These are phyloP conservation scores for Yamadazyma mexicana DNA, from an alignment of 1,139 yeast species.

Conservation along the genomic window DNA sequence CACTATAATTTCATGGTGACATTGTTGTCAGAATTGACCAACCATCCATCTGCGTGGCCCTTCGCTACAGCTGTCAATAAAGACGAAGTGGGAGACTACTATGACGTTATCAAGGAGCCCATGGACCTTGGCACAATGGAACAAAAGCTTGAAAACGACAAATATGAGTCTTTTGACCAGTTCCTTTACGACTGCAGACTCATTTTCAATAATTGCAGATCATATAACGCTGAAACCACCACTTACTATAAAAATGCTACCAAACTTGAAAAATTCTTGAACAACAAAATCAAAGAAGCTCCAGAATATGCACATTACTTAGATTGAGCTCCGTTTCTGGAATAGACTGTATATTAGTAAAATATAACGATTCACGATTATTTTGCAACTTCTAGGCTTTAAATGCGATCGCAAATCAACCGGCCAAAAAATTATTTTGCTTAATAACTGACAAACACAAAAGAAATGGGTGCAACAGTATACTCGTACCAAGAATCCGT, in stretches of 20 bases:
- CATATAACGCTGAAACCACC: slow-evolving; percentile 85
- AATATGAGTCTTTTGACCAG: slow-evolving; percentile 86
- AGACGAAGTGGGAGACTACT: slow-evolving; percentile 95
- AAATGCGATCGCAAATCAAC: no score
- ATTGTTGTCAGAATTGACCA: slow-evolving; percentile 80
- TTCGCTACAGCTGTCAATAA: slow-evolving; percentile 89
- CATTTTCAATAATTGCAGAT: slow-evolving; percentile 85
- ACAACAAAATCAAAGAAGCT: slow-evolving; percentile 75
- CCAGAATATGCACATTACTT: slow-evolving; percentile 62
- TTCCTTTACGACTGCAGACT: slow-evolving; percentile 86
- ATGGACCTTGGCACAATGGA: slow-evolving; percentile 98
- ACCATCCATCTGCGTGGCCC: slow-evolving; percentile 99
- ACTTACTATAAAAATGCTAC: slow-evolving; percentile 90
- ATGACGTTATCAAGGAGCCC: slow-evolving; percentile 96
- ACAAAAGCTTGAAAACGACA: slow-evolving; percentile 85
- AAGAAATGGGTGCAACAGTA: slow-evolving; percentile 27
- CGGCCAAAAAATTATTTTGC: background rate
- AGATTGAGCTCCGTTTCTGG: slow-evolving; percentile 18
- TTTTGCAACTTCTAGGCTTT: no score
- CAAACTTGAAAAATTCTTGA: slow-evolving; percentile 85
- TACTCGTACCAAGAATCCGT: slow-evolving; percentile 54
- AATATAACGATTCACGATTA: background rate
- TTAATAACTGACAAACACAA: no score
- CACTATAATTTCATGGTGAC: slow-evolving; percentile 94
- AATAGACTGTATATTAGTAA: slow-evolving; percentile 1